Percentiles rank a stretch among this genome's conserved stretches.
Conservation (phyloP, 495 filamentous ascomycete species). For the Daldinia decipiens region DNA sequence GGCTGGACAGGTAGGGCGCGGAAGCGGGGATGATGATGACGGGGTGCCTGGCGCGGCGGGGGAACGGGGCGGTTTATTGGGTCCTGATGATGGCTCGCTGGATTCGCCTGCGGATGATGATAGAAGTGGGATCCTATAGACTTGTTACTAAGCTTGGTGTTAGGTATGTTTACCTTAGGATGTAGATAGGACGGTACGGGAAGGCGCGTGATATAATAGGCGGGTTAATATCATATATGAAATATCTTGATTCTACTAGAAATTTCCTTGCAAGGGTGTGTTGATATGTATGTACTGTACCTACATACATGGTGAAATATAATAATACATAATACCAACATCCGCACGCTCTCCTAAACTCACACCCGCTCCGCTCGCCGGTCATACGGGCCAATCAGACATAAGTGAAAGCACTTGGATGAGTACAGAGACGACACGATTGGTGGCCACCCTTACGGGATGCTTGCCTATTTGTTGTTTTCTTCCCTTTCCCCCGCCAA, state of each 20-base stretch:
- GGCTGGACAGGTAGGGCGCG: constrained; percentile 36
- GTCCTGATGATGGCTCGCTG: neutral
- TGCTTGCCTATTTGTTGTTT: neutral
- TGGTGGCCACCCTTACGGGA: neutral
- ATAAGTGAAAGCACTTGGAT: neutral
- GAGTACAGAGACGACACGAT: neutral
- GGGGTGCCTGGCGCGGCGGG: constrained; percentile 9
- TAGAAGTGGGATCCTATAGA: constrained; percentile 43
- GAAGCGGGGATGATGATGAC: constrained; percentile 4
- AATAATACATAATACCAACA: neutral
- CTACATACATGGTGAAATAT: too few species aligned
- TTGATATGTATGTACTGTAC: too few species aligned
- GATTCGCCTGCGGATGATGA: constrained; percentile 36
- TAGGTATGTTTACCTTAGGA: neutral
- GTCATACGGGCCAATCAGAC: neutral
- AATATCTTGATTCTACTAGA: constrained; percentile 2
- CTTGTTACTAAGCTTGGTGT: neutral
- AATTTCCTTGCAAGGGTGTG: neutral
- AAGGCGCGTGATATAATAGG: constrained; percentile 7
- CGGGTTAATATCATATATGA: neutral
- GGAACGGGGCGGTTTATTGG: constrained; percentile 26
- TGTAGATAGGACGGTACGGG: neutral
- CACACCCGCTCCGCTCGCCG: neutral
- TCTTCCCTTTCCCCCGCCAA: neutral
- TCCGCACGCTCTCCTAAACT: neutral